Evolutionary conservation across 371 early-diverging fungal genomes (phyloP).

Genomic region (Apophysomyces ossiformis): DNA sequence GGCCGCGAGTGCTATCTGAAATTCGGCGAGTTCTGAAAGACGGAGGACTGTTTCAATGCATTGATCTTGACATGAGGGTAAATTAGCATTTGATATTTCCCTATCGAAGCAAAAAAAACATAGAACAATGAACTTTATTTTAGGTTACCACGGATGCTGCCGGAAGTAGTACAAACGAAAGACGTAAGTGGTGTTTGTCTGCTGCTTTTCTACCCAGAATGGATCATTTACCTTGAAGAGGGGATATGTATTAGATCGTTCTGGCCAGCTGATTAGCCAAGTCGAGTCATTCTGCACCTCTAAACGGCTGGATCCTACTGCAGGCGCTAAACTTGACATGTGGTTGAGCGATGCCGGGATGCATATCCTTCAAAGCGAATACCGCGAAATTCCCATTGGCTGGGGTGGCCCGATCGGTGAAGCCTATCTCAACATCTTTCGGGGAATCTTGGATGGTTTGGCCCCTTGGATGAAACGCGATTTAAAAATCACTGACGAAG

Average conservation of each 20-base stretch:
- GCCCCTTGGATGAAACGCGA: slow-evolving; percentile 23
- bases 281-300: slow-evolving; percentile 36
- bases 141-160: slow-evolving; percentile 10
- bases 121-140: slow-evolving; percentile 10
- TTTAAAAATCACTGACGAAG: slow-evolving; percentile 21
- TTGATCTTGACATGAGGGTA: slow-evolving; percentile 42
- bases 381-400: slow-evolving; percentile 41
- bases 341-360: slow-evolving; percentile 26
- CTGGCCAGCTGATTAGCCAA: background rate
- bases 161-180: slow-evolving; percentile 8
- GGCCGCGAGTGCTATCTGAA: slow-evolving; percentile 38
- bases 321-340: slow-evolving; percentile 38
- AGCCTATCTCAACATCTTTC: slow-evolving; percentile 31
- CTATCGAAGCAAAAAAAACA: background rate
- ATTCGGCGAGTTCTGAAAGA: slow-evolving; percentile 40
- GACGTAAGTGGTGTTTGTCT: background rate
- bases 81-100: background rate
- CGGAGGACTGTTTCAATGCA: slow-evolving; percentile 44
- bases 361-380: slow-evolving; percentile 39
- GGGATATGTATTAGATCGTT: background rate
- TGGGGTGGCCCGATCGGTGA: slow-evolving; percentile 47
- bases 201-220: background rate
- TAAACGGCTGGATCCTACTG: slow-evolving; percentile 30
- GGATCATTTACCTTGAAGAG: background rate
- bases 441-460: slow-evolving; percentile 22